Evolutionary conservation across 2,329 filamentous ascomycete genomes (phyloP), one percentile per base, ranked within the genome.

Genomic region (Zelopaecilomyces penicillatus): DNA sequence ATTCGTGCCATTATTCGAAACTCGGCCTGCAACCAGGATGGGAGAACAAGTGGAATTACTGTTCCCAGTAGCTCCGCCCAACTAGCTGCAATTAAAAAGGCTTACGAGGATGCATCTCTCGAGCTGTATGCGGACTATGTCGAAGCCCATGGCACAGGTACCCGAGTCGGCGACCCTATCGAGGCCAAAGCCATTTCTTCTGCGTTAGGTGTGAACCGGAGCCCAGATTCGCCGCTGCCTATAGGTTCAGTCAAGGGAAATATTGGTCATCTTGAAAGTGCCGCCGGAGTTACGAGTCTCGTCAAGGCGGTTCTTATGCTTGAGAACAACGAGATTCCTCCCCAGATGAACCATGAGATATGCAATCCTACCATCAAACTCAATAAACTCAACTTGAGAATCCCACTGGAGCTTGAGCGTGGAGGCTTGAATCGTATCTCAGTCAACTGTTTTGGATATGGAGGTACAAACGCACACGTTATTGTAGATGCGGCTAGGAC

Each of bases 391-490:
- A 37, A 37, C 9, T 27, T 49, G 5, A 47, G 47, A 30, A 47
- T 48, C 42, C 48, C 34, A 19, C n/a, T 37, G 33, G 32, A 44
- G 65, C 66, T 65, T 0, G 33, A 53, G 2, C 30, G 30, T 28
- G 30, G 51, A 2, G 65, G 65, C 6, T 52, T 65, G 4, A 60
- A 67, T 1, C 64, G 70, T 10, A 65, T 61, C 10, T 66, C 63
- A 39, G 59, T 74, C 41, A 73, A 73, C 54, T 67, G 61, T 33
- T 74, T 74, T 49, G 70, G 71, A 1, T 73, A 66, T 50, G 71
- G 71, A 5, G 71, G 71, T 32, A 69, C 67, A 2, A 73, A 73
- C 37, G 64, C 61, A 0, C 70, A 74, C 43, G 55, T 65, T 3
- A 63, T 73, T 12, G 40, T 73, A 6, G 68, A 73, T 8, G 47